A percentile compares a stretch with the other conserved stretches of the same genome.
Evolutionary conservation across 2,329 filamentous ascomycete species (phyloP).

Genomic region (Orbilia brochopaga): DNA sequence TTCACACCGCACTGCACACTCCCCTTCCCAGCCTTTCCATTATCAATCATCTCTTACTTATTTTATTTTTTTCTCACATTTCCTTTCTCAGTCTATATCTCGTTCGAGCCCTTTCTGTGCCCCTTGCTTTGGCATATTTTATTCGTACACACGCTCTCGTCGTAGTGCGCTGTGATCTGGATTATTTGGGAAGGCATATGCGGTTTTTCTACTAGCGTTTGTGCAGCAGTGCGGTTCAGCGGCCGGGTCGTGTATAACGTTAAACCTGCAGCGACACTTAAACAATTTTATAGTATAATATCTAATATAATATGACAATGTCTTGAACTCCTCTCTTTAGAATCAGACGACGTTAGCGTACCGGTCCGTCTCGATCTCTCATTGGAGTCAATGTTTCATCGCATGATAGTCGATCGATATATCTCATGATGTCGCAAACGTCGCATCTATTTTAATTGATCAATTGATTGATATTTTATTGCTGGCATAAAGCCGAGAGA

Average conservation of each 20-base stretch:
- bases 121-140: slow-evolving; percentile 6
- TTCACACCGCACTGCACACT: not conserved
- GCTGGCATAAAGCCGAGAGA: too few relatives aligned
- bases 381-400: too few relatives aligned
- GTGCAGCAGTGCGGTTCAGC: slow-evolving; percentile 1
- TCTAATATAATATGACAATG: slow-evolving; percentile 1
- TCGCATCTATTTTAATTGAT: too few relatives aligned
- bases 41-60: not conserved
- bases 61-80: not conserved
- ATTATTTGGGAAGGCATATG: not conserved
- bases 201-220: not conserved
- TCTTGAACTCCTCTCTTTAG: not conserved
- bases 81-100: too few relatives aligned
- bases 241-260: not conserved
- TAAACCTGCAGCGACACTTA: not conserved
- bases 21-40: slow-evolving; percentile 1
- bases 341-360: not conserved
- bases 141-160: not conserved
- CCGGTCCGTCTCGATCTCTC: too few relatives aligned
- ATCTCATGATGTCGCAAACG: too few relatives aligned
- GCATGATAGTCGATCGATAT: too few relatives aligned
- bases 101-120: not conserved
- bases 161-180: not conserved
- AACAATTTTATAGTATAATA: not conserved
- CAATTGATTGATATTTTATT: too few relatives aligned